Percentiles rank a stretch among this genome's conserved stretches.
Evolutionary conservation across 805 yeast species (phyloP).

Genomic region (Candida wancherniae): DNA sequence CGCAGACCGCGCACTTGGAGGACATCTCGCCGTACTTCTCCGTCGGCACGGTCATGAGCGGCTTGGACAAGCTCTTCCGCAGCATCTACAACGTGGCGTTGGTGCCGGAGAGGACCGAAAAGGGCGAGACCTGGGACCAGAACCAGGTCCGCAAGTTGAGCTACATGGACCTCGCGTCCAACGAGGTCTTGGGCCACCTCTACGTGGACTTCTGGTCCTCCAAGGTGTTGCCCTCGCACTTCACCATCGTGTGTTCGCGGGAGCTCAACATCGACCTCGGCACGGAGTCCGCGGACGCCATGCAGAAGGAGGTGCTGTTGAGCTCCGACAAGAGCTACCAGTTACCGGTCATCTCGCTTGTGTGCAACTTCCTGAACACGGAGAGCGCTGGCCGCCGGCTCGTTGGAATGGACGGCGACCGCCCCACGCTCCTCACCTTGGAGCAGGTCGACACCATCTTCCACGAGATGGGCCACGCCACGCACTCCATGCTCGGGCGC

Average conservation of each 20-base stretch:
- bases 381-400: slow-evolving; percentile 21
- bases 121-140: slow-evolving; percentile 82
- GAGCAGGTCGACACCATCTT: slow-evolving; percentile 89
- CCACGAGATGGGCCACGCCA: slow-evolving; percentile 99
- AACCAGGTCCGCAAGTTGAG: slow-evolving; percentile 77
- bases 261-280: slow-evolving; percentile 47
- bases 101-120: slow-evolving; percentile 54
- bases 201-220: slow-evolving; percentile 86
- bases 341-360: slow-evolving; percentile 83
- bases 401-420: slow-evolving; percentile 20
- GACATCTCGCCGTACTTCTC: slow-evolving; percentile 72
- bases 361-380: slow-evolving; percentile 63
- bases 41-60: slow-evolving; percentile 80
- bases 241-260: slow-evolving; percentile 92
- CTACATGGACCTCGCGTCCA: slow-evolving; percentile 55
- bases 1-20: slow-evolving; percentile 27
- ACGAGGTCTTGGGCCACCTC: slow-evolving; percentile 65
- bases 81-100: slow-evolving; percentile 73
- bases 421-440: slow-evolving; percentile 57
- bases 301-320: slow-evolving; percentile 27
- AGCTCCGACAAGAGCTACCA: slow-evolving; percentile 56
- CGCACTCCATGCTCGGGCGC: slow-evolving; percentile 94
- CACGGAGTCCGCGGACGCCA: slow-evolving; percentile 22
- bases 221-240: slow-evolving; percentile 84
- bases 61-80: slow-evolving; percentile 67